phyloP scores from a whole-genome alignment of 768 basidiomycete genomes.

The Leccinum subgranulosum region DNA sequence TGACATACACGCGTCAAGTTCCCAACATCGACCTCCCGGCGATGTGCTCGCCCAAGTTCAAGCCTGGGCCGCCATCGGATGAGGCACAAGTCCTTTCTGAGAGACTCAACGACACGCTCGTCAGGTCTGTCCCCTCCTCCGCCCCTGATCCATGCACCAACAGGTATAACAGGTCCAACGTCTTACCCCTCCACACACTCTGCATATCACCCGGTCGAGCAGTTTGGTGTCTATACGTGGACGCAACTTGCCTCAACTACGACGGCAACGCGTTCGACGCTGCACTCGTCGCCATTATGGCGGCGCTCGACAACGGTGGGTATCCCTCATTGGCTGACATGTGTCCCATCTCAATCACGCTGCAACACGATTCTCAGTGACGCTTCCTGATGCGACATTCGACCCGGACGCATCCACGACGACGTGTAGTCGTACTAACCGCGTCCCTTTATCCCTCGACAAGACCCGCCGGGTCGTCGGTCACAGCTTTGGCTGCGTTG shows the following conservation, averaged over 20 bases:
- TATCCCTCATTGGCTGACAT: slow-evolving; percentile 3
- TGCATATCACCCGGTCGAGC: slow-evolving; percentile 80
- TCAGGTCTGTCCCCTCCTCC: slow-evolving; percentile 47
- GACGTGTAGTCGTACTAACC: slow-evolving; percentile 53
- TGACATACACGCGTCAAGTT: slow-evolving; percentile 43
- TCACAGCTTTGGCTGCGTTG: slow-evolving; percentile 24
- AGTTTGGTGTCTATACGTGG: slow-evolving; percentile 93
- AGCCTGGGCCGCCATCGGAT: slow-evolving; percentile 91
- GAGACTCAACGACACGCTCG: slow-evolving; percentile 72
- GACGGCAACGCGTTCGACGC: slow-evolving; percentile 97
- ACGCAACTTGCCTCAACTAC: slow-evolving; percentile 94
- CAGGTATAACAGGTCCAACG: slow-evolving; percentile 48
- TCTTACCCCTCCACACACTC: slow-evolving; percentile 64
- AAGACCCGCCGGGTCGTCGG: slow-evolving; percentile 15
- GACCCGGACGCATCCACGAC: slow-evolving; percentile 64
- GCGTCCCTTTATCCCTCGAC: slow-evolving; percentile 45
- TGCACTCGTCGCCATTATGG: slow-evolving; percentile 79
- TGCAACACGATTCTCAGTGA: slow-evolving; percentile 40
- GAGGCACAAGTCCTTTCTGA: slow-evolving; percentile 92
- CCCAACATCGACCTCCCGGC: slow-evolving; percentile 95
- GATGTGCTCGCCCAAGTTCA: slow-evolving; percentile 90
- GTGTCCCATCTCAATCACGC: neutral
- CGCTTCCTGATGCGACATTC: slow-evolving; percentile 66
- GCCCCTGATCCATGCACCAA: neutral
- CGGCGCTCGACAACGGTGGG: slow-evolving; percentile 83